These are phyloP conservation scores for Fusarium equiseti DNA, from an alignment of 2,329 filamentous ascomycete genomes.

Conservation along the genomic window DNA sequence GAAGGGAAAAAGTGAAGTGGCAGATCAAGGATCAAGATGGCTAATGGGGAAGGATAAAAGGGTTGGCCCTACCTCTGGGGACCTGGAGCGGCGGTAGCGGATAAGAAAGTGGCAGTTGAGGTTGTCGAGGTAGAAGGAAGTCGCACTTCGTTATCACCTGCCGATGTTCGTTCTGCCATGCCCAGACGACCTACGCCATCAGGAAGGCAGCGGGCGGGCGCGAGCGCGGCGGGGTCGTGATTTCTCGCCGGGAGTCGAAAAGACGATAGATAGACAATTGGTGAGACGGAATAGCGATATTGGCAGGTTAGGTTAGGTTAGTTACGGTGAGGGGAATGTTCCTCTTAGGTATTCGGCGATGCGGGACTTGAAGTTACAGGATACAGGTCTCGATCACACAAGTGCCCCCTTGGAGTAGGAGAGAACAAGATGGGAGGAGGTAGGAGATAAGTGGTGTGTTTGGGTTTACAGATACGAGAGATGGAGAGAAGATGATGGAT, in stretches of 20 bases:
- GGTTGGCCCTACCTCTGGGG: slow-evolving; percentile 46
- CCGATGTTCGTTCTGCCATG: slow-evolving; percentile 74
- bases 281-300: slow-evolving; percentile 32
- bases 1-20: slow-evolving; percentile 17
- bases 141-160: slow-evolving; percentile 68
- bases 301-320: neutral
- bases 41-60: slow-evolving; percentile 37
- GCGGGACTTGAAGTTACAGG: slow-evolving; percentile 7
- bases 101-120: slow-evolving; percentile 46
- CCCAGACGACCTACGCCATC: slow-evolving; percentile 73
- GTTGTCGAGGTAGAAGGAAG: slow-evolving; percentile 59
- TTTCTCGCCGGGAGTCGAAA: slow-evolving; percentile 37
- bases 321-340: slow-evolving; percentile 28
- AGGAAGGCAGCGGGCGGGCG: slow-evolving; percentile 59
- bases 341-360: slow-evolving; percentile 6
- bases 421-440: slow-evolving; percentile 19
- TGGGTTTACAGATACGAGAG: slow-evolving; percentile 36
- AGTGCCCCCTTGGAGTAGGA: slow-evolving; percentile 4
- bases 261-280: slow-evolving; percentile 30
- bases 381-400: slow-evolving; percentile 27
- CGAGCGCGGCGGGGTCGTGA: slow-evolving; percentile 46
- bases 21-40: slow-evolving; percentile 29
- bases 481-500: slow-evolving; percentile 29
- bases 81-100: slow-evolving; percentile 40
- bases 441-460: slow-evolving; percentile 26